Percentiles rank a stretch among this genome's conserved stretches.
Conservation (phyloP, 192 early-diverging fungal species). For the Podila horticola region DNA sequence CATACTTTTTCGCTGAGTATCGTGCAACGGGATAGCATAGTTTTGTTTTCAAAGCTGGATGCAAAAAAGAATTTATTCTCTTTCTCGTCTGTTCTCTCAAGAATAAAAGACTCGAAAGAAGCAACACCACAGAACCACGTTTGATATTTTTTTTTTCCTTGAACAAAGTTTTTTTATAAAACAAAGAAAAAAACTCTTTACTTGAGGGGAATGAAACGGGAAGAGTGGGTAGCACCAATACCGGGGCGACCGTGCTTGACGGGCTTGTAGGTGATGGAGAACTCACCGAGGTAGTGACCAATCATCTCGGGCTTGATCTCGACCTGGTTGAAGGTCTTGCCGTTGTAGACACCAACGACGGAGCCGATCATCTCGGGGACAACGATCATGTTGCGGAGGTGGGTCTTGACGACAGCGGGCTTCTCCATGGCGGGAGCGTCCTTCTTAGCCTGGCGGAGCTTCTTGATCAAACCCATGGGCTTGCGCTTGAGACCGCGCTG, state of each 20-base stretch:
- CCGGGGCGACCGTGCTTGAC: slow-evolving; percentile 99
- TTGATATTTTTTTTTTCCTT: too few species aligned
- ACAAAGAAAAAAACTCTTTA: slow-evolving; percentile 54
- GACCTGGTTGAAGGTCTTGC: slow-evolving; percentile 99
- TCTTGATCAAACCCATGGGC: slow-evolving; percentile 99
- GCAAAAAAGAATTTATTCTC: too few species aligned
- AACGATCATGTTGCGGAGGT: slow-evolving; percentile 99
- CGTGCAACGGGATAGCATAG: too few species aligned
- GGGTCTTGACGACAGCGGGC: slow-evolving; percentile 97
- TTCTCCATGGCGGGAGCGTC: slow-evolving; percentile 88
- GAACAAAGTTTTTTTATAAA: too few species aligned
- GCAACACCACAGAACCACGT: too few species aligned
- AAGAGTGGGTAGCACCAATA: slow-evolving; percentile 88
- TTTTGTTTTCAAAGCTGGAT: too few species aligned
- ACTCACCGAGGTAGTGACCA: slow-evolving; percentile 96
- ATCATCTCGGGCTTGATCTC: slow-evolving; percentile 98
- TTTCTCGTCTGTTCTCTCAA: too few species aligned
- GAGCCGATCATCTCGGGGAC: slow-evolving; percentile 99
- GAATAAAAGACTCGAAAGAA: too few species aligned
- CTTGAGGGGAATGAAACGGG: slow-evolving; percentile 91
- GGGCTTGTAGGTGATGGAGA: slow-evolving; percentile 99
- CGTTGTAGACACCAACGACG: slow-evolving; percentile 96
- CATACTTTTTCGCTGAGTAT: too few species aligned
- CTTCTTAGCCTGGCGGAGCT: slow-evolving; percentile 98
- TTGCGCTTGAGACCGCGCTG: slow-evolving; percentile 98